Base-by-base conservation (phyloP, 2,329 filamentous ascomycete genomes). In the Colletotrichum sp. region DNA sequence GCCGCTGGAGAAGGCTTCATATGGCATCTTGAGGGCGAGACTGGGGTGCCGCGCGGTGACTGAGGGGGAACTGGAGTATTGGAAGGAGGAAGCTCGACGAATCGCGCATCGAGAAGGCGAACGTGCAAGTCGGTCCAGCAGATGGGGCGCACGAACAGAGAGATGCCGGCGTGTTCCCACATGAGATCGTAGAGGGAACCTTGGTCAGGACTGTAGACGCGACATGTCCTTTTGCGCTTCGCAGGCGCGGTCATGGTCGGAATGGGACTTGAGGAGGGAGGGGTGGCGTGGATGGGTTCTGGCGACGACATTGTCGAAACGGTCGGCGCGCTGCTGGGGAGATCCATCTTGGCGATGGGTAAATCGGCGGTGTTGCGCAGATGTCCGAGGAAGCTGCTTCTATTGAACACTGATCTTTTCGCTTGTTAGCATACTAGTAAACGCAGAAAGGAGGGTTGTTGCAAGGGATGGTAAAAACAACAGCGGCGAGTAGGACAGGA, bases 71-170 rank as follows among this genome's bases (percentile, higher is more conserved):
- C 79, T 3, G 88, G 88, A 7, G 81, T 85, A 48, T 83, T 82
- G 79, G 87, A 86, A 7, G 85, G 80, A 18, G 87, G 84, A 16
- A 85, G 83, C 78, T 87, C 83, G 30, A 82, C 75, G 82, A 91
- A 92, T 59, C 81, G 81, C 18, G 85, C 87, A 28, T 85, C 86
- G 7, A 92, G 87, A 3, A 91, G 82, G 59, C 83, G 80, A 12
- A 85, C 79, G 75, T 92, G 90, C 2, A 84, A 72, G 70, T 91
- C 90, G 18, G 88, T 91, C 90, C 90, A 92, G 79, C 86, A 87
- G 61, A 91, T 87, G 3, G 90, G 90, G 30, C 87, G 85, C 64
- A 89, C 82, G 74, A 88, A 91, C 24, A 92, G 87, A 1, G 87
- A 85, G 1, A 80, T 82, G 59, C 89, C 87, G 39, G 85, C 81